These are phyloP conservation scores for Salvia hispanica DNA, from an alignment of 257 asterid genomes.

Conservation along the genomic window DNA sequence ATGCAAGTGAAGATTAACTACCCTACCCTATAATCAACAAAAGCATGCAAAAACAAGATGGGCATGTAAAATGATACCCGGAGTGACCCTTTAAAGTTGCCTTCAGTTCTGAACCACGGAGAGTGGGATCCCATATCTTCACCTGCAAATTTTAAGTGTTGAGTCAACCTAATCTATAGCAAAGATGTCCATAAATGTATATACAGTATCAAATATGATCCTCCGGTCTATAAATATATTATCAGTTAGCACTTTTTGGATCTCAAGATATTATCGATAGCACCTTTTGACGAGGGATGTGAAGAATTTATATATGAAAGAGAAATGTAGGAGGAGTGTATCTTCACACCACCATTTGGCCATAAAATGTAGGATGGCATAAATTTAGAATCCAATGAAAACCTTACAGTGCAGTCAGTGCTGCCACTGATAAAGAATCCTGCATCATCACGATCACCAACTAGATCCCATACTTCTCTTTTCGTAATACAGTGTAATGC, in stretches of 20 bases:
- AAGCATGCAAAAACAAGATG: constrained; percentile 5
- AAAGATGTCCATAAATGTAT: background rate
- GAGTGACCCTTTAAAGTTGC: constrained; percentile 92
- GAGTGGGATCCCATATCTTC: constrained; percentile 91
- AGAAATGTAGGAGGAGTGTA: background rate
- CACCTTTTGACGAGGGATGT: background rate
- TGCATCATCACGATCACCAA: constrained; percentile 92
- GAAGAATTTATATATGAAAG: constrained; percentile 4
- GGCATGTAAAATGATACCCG: constrained; percentile 45
- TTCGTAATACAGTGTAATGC: constrained; percentile 89
- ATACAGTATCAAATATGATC: constrained; percentile 9
- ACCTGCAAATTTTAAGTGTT: constrained; percentile 50
- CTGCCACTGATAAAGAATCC: constrained; percentile 95
- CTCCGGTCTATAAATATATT: constrained; percentile 6
- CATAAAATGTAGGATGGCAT: background rate
- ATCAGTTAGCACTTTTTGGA: constrained; percentile 26
- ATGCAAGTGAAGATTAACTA: constrained; percentile 14
- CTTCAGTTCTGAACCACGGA: constrained; percentile 87
- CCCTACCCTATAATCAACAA: constrained; percentile 19
- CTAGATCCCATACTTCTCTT: constrained; percentile 94
- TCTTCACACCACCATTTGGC: constrained; percentile 16
- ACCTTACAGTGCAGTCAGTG: constrained; percentile 82
- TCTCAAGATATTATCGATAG: background rate
- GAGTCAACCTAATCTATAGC: background rate
- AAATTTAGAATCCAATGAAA: constrained; percentile 23